Evolutionary conservation across 805 yeast species (phyloP), one percentile per base, ranked within the genome.

Genomic region (Hanseniaspora nectarophila): DNA sequence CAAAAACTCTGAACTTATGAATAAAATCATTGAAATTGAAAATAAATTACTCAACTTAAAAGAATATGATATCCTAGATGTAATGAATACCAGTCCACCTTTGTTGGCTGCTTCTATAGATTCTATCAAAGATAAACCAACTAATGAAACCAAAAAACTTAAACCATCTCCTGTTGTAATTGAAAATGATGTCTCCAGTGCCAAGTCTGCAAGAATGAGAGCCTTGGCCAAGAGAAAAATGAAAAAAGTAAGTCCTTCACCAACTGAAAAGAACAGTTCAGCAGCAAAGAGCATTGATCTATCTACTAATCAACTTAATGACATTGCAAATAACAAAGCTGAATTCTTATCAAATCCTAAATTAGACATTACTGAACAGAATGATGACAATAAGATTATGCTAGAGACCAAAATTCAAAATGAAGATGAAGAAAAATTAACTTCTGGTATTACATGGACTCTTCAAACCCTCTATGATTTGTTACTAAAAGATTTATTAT

Each of bases 161-260:
- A 56, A 34, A 58, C 44, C 58, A 63, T 51, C 45, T 49, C 26
- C 56, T 32, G 18, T 37, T 34, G 32, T 31, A 31, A 31, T 35
- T 24, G 16, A 28, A 28, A 32, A 58, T 33, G 33, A 31, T 3
- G 45, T 59, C 29, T 51, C 59, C 15, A 21, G 39, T 34, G 54
- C 49, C 16, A 64, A 68, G 45, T 64, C 83, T 46, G 89, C 95
- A 0, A 77, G 97, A 64, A 76, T 88, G 73, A 77, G 86, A 56
- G 97, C 96, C 1, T 79, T 90, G 85, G 95, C 95, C n/a, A 83
- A 84, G 60, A 76, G 97, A 61, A 81, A 82, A 62, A 92, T 95
- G 4, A 86, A 84, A 63, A 80, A 78, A 56, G 84, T 85, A 1
- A 79, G 76, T 58, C 66, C 42, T 9, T 55, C 54, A 1, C 44